Percentiles rank a stretch among this genome's conserved stretches.
Conservation (phyloP, 2,329 filamentous ascomycete species). For the Trichophyton simii region DNA sequence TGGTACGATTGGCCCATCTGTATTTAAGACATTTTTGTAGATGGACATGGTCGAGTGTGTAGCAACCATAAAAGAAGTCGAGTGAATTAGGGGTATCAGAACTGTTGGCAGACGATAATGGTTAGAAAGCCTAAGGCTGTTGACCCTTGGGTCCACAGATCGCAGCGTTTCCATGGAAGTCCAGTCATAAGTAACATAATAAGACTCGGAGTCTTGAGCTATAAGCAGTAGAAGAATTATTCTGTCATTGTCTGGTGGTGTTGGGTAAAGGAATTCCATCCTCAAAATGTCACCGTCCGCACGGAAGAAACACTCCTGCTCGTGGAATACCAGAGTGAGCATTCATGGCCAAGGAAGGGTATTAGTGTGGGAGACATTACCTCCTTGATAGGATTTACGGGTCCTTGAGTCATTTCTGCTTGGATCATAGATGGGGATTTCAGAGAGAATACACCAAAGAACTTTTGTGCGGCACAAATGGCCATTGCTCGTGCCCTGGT, state of each 20-base stretch:
- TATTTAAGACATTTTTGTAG: conserved; percentile 31
- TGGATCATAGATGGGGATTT: conserved; percentile 44
- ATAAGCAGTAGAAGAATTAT: conserved; percentile 63
- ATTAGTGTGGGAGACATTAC: conserved; percentile 25
- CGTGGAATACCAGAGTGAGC: neutral
- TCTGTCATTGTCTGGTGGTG: conserved; percentile 51
- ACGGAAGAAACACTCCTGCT: conserved; percentile 36
- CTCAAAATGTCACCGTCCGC: conserved; percentile 67
- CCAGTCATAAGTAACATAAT: conserved; percentile 42
- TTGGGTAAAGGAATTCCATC: conserved; percentile 73
- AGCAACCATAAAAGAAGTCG: conserved; percentile 58
- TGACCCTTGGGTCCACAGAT: conserved; percentile 18
- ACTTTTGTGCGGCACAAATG: conserved; percentile 55
- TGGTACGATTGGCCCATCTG: conserved; percentile 13
- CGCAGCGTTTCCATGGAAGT: conserved; percentile 31
- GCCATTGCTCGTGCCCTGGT: conserved; percentile 46
- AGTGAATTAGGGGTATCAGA: conserved; percentile 58
- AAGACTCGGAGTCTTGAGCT: conserved; percentile 31
- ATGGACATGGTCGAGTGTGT: conserved; percentile 46
- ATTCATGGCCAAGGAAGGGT: conserved; percentile 6
- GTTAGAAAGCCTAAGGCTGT: conserved; percentile 22
- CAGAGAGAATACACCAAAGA: conserved; percentile 61
- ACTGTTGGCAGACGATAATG: conserved; percentile 49
- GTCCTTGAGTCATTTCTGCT: conserved; percentile 37
- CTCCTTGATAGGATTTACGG: conserved; percentile 48